These are phyloP conservation scores for Picea sitchensis DNA, from an alignment of 75 land plant genomes.

Conservation along the genomic window DNA sequence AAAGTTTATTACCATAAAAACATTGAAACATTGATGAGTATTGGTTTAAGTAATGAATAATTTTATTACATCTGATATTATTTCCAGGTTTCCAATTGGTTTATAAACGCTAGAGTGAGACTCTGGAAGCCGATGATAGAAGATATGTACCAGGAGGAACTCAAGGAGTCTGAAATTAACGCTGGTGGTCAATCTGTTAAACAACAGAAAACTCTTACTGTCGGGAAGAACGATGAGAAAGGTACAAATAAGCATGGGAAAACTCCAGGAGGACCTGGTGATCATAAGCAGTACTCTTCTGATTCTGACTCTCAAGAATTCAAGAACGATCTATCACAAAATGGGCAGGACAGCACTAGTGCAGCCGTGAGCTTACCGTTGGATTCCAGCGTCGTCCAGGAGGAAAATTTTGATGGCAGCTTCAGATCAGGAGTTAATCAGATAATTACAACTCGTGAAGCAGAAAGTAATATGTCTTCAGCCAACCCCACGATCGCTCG, in stretches of 20 bases:
- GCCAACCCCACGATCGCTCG: not conserved
- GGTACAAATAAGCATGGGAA: not conserved
- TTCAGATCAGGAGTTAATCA: too few relatives aligned
- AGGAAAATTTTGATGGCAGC: too few relatives aligned
- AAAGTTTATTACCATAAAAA: too few relatives aligned
- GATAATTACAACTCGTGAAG: not conserved
- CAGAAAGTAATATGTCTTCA: not conserved
- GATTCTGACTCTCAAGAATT: not conserved
- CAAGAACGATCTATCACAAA: not conserved
- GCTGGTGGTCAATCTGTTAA: not conserved
- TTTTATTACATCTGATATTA: too few relatives aligned
- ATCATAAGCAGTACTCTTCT: not conserved
- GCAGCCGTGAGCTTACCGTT: not conserved
- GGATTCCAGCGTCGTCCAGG: too few relatives aligned
- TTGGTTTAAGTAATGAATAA: too few relatives aligned
- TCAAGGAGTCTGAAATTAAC: conserved; percentile 33
- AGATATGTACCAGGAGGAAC: conserved; percentile 94
- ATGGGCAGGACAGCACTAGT: not conserved
- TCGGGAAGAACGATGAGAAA: not conserved
- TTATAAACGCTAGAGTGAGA: conserved; percentile 96
- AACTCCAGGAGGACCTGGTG: not conserved
- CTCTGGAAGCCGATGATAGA: conserved; percentile 99
- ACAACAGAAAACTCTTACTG: not conserved
- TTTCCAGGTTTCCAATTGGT: conserved; percentile 94
- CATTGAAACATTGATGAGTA: too few relatives aligned